These are phyloP conservation scores for Carex kokanica DNA, from an alignment of 176 grass and related monocot genomes.

Conservation along the genomic window DNA sequence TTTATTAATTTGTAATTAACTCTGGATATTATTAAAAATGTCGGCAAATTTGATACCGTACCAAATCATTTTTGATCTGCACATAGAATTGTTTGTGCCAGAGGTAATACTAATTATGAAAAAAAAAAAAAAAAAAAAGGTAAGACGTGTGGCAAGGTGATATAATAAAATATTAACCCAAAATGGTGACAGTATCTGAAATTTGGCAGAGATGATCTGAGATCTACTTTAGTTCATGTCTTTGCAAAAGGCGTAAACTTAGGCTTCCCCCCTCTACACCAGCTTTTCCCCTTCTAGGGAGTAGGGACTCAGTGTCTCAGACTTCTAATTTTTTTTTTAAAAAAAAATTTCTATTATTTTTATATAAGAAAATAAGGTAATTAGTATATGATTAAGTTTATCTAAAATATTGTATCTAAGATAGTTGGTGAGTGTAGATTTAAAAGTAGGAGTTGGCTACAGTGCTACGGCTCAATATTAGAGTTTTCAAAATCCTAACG, in stretches of 20 bases:
- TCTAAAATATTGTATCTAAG: too few relatives aligned
- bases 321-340: neutral
- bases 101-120: neutral
- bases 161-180: neutral
- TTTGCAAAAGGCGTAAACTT: slow-evolving; percentile 7
- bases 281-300: neutral
- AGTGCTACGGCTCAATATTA: too few relatives aligned
- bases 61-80: neutral
- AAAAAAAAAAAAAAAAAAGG: neutral
- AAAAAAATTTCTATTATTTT: neutral
- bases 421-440: too few relatives aligned
- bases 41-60: neutral
- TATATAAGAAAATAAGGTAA: neutral
- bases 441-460: too few relatives aligned
- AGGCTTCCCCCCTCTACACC: neutral
- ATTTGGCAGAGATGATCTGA: slow-evolving; percentile 7
- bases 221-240: slow-evolving; percentile 22
- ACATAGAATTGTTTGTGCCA: neutral
- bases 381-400: too few relatives aligned
- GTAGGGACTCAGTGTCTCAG: neutral
- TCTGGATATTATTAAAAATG: too few relatives aligned
- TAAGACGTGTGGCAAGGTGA: slow-evolving; percentile 13
- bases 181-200: slow-evolving; percentile 7
- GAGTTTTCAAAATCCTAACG: too few relatives aligned
- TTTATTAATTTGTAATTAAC: too few relatives aligned